phyloP scores from a whole-genome alignment of 108 stramenopile species.

The Skeletonema potamos region DNA sequence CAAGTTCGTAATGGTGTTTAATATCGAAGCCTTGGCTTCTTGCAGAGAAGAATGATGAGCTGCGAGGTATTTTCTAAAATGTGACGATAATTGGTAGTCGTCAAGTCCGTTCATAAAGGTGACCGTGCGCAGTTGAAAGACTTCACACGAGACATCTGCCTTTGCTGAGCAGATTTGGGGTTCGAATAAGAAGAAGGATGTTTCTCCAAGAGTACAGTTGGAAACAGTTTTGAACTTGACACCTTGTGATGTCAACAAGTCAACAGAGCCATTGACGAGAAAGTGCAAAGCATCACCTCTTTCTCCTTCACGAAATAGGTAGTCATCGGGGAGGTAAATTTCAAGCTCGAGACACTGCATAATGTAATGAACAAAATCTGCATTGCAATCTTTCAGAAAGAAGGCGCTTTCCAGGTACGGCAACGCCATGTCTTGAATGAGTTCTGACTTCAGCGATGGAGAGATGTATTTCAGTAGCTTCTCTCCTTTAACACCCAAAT shows the following conservation, averaged over 20 bases:
- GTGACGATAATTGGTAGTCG: slow-evolving; percentile 14
- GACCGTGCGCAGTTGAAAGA: slow-evolving; percentile 36
- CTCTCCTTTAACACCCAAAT: slow-evolving; percentile 47
- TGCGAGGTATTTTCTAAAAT: slow-evolving; percentile 28
- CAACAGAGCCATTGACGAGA: slow-evolving; percentile 35
- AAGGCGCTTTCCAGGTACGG: slow-evolving; percentile 24
- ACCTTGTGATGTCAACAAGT: slow-evolving; percentile 37
- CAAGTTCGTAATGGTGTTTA: slow-evolving; percentile 51
- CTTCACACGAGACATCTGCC: slow-evolving; percentile 38
- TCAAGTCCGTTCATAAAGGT: slow-evolving; percentile 27
- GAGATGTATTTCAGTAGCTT: slow-evolving; percentile 49
- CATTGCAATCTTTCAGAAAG: slow-evolving; percentile 42
- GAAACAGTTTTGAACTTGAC: slow-evolving; percentile 55
- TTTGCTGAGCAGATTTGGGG: slow-evolving; percentile 45
- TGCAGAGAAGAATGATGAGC: slow-evolving; percentile 17
- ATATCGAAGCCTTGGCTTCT: slow-evolving; percentile 25
- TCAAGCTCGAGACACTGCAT: slow-evolving; percentile 32
- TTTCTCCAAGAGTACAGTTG: slow-evolving; percentile 43
- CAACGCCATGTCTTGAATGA: slow-evolving; percentile 32
- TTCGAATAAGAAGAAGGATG: slow-evolving; percentile 48
- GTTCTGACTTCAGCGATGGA: slow-evolving; percentile 21
- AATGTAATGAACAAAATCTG: slow-evolving; percentile 26
- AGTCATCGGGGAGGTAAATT: slow-evolving; percentile 35
- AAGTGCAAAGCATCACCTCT: slow-evolving; percentile 31
- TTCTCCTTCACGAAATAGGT: slow-evolving; percentile 44